Conservation (phyloP, 495 filamentous ascomycete genomes). For the Chaetomium cochliodes region DNA sequence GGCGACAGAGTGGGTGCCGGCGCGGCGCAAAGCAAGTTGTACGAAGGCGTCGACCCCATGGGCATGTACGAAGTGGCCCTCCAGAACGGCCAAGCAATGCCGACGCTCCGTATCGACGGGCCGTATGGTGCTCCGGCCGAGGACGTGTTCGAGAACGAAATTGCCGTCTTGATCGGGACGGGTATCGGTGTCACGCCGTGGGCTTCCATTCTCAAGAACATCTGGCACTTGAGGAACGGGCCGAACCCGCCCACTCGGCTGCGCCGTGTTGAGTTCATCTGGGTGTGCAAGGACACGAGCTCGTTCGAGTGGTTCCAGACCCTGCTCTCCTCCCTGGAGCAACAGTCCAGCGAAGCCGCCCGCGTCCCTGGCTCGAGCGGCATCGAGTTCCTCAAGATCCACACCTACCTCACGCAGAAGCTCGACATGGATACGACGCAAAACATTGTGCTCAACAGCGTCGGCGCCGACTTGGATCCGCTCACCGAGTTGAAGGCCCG, state of each 20-base stretch:
- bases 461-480: slow-evolving; percentile 82
- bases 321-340: slow-evolving; percentile 86
- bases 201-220: slow-evolving; percentile 97
- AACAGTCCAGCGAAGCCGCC: slow-evolving; percentile 70
- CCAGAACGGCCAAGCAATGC: slow-evolving; percentile 88
- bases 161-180: slow-evolving; percentile 93
- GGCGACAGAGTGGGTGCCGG: slow-evolving; percentile 93
- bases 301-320: slow-evolving; percentile 99
- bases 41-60: slow-evolving; percentile 86
- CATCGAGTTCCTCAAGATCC: slow-evolving; percentile 92
- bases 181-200: slow-evolving; percentile 98
- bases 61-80: slow-evolving; percentile 99
- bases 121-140: slow-evolving; percentile 97
- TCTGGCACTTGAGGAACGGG: slow-evolving; percentile 87
- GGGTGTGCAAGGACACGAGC: slow-evolving; percentile 93
- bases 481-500: slow-evolving; percentile 84
- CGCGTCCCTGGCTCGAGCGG: slow-evolving; percentile 59
- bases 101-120: slow-evolving; percentile 82
- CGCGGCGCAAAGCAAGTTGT: slow-evolving; percentile 74
- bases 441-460: slow-evolving; percentile 95
- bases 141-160: slow-evolving; percentile 97
- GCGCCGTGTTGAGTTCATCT: slow-evolving; percentile 96
- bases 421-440: slow-evolving; percentile 88
- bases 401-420: slow-evolving; percentile 94
- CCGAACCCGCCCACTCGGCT: slow-evolving; percentile 85